Conservation (phyloP, 2,329 filamentous ascomycete species). For the Aspergillus thermomutatus region DNA sequence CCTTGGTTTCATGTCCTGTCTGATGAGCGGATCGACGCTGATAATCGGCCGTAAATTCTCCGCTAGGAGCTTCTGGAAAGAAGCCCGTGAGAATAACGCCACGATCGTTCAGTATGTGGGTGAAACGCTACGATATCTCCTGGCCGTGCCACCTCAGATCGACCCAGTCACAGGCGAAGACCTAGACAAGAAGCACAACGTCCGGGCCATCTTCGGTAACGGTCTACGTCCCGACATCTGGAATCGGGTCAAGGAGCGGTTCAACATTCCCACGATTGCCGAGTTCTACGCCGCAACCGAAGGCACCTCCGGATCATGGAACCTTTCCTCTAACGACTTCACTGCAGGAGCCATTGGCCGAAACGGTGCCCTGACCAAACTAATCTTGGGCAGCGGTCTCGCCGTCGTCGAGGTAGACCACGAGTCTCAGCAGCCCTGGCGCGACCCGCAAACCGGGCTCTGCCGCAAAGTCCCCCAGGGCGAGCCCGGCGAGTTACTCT, state of each 20-base stretch:
- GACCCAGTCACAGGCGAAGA: constrained; percentile 63
- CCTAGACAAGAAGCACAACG: constrained; percentile 68
- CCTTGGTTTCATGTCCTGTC: constrained; percentile 62
- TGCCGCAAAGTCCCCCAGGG: constrained; percentile 59
- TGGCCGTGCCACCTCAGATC: constrained; percentile 61
- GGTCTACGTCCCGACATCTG: constrained; percentile 82
- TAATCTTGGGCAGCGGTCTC: constrained; percentile 51
- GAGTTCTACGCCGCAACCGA: constrained; percentile 84
- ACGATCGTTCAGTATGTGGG: constrained; percentile 85
- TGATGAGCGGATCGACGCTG: constrained; percentile 62
- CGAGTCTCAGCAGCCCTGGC: constrained; percentile 63
- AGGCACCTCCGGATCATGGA: constrained; percentile 67
- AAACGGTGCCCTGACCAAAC: constrained; percentile 59
- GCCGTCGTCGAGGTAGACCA: constrained; percentile 69
- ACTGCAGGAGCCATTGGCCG: constrained; percentile 75
- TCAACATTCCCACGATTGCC: constrained; percentile 67
- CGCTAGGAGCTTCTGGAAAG: constrained; percentile 71
- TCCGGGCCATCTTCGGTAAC: constrained; percentile 79
- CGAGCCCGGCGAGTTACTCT: constrained; percentile 72
- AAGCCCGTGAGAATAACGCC: constrained; percentile 66
- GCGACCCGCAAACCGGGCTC: constrained; percentile 66
- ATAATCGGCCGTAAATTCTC: constrained; percentile 76
- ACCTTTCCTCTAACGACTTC: constrained; percentile 69
- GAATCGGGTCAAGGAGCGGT: constrained; percentile 77
- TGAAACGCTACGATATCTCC: constrained; percentile 79